Evolutionary conservation across 352 stramenopile genomes (phyloP), one percentile per base, ranked within the genome.

Genomic region (Pythium sukuiense): DNA sequence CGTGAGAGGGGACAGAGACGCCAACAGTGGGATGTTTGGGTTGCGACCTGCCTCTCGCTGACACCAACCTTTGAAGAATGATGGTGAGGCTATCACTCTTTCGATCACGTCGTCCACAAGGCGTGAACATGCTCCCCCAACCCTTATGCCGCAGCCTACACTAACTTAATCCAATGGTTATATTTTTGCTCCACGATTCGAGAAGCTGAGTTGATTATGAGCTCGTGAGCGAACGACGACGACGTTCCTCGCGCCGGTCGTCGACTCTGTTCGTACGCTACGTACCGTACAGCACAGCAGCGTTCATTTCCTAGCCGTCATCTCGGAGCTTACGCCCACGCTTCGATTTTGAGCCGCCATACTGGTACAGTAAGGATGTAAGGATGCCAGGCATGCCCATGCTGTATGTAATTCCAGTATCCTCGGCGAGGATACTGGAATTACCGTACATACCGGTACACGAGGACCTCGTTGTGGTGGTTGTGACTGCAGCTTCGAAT

Each of bases 11-110:
- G 48, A 65, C 59, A 65, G 55, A 65, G 35, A 57, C 33, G 45
- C 12, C 59, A 29, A 52, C 32, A 57, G 59, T 65, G 59, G 59
- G 59, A 65, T 32, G 16, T 33, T 14, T 16, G 6, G 48, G 59
- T 65, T 65, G 59, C 52, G 52, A 37, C 37, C 14, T 39, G 37
- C 55, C 39, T 59, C 54, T 48, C 24, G 33, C 32, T 59, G 48
- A 33, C 48, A 55, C 24, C 48, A 5, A n/a, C 16, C 2, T 2
- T 30, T 0, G 13, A 18, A 26, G 48, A 65, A 65, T 65, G 59
- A 58, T 41, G 46, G 45, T 48, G 11, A 24, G 0, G 29, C n/a
- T 45, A 56, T 55, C 57, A 63, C 35, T 56, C 57, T n/a, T 2
- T 8, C 11, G 43, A 46, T 63, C 18, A 63, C 46, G 57, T 27